Percentiles rank a stretch among this genome's conserved stretches.
Evolutionary conservation across 2,329 filamentous ascomycete genomes (phyloP).

Genomic region (Fusarium caatingaense): DNA sequence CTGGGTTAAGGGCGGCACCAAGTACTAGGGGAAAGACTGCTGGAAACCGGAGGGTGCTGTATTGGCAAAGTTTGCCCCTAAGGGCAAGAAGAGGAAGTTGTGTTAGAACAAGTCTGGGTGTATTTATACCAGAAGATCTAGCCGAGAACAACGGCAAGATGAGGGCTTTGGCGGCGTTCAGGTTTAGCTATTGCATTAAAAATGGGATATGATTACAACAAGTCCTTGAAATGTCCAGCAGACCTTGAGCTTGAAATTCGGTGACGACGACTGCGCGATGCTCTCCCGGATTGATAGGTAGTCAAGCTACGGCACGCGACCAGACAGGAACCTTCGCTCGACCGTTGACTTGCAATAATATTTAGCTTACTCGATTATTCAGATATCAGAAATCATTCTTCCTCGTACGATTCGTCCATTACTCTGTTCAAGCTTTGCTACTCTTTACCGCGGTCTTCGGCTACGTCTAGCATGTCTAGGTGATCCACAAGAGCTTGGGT

Average conservation of each 20-base stretch:
- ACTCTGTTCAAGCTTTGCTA: background rate
- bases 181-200: slow-evolving; percentile 50
- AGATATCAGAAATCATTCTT: background rate
- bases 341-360: background rate
- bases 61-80: background rate
- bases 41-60: background rate
- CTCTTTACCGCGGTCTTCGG: background rate
- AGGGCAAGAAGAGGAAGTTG: slow-evolving; percentile 8
- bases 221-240: slow-evolving; percentile 21
- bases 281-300: background rate
- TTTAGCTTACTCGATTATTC: background rate
- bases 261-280: slow-evolving; percentile 2
- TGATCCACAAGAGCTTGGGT: background rate
- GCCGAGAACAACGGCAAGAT: slow-evolving; percentile 45
- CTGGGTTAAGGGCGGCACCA: slow-evolving; percentile 57
- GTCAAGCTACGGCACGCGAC: slow-evolving; percentile 4
- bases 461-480: background rate
- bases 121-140: slow-evolving; percentile 52
- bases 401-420: background rate
- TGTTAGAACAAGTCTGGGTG: slow-evolving; percentile 49
- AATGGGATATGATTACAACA: slow-evolving; percentile 45
- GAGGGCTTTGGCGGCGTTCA: slow-evolving; percentile 54
- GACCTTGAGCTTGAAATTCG: slow-evolving; percentile 12
- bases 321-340: background rate
- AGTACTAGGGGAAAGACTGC: slow-evolving; percentile 24